Evolutionary conservation across 441 rosid genomes (phyloP).

Genomic region (Theobroma grandiflorum): DNA sequence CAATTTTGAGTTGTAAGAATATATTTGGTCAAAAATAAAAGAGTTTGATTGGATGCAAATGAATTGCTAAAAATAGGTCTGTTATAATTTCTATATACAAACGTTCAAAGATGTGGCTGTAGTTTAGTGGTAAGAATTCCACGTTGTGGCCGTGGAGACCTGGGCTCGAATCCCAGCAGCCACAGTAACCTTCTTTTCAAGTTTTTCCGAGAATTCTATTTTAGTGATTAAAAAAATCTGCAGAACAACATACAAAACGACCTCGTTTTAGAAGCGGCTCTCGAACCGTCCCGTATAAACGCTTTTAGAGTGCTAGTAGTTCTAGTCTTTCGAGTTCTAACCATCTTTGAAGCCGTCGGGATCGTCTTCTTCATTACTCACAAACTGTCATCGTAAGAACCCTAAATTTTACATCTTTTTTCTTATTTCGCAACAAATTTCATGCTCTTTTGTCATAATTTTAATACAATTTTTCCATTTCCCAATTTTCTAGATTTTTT

Average conservation of each 20-base stretch:
- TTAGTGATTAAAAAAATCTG: too few species aligned
- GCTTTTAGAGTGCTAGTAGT: not conserved
- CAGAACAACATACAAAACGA: not conserved
- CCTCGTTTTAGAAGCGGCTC: not conserved
- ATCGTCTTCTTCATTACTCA: constrained; percentile 12
- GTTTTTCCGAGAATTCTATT: not conserved
- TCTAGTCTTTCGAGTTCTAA: not conserved
- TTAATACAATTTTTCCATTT: not conserved
- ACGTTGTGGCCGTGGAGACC: constrained; percentile 68
- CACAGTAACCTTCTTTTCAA: not conserved
- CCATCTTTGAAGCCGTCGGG: not conserved
- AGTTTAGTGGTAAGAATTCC: constrained; percentile 75
- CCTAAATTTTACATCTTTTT: not conserved
- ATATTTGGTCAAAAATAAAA: too few species aligned
- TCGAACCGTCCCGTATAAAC: not conserved
- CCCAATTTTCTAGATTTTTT: not conserved
- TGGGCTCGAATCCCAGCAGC: constrained; percentile 62
- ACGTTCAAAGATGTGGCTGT: too few species aligned
- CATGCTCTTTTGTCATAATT: not conserved
- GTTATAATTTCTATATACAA: too few species aligned
- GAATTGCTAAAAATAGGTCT: too few species aligned
- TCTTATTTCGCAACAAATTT: not conserved
- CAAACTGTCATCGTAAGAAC: constrained; percentile 2
- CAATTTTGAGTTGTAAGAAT: too few species aligned
- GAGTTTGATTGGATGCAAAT: too few species aligned